Evolutionary conservation across 495 filamentous ascomycete genomes (phyloP).

Genomic region (Penicillium ochrochloron): DNA sequence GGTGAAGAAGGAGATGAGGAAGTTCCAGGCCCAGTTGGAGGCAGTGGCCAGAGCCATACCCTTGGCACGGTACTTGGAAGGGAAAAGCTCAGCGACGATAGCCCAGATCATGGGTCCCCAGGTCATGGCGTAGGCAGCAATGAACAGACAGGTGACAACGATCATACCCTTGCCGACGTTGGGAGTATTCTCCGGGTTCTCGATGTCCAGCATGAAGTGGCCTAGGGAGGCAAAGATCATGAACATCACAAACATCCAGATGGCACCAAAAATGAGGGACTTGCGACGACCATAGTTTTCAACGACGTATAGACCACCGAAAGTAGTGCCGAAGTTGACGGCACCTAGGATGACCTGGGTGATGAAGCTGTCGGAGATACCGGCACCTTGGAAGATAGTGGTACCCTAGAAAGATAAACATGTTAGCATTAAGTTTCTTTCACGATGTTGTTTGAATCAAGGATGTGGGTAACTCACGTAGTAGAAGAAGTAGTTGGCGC

Average conservation of each 20-base stretch:
- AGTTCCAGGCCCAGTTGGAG: constrained; percentile 88
- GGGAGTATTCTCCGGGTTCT: constrained; percentile 57
- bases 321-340: constrained; percentile 75
- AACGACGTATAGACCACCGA: constrained; percentile 71
- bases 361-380: constrained; percentile 69
- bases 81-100: constrained; percentile 79
- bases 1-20: constrained; percentile 79
- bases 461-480: constrained; percentile 66
- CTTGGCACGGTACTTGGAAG: constrained; percentile 70
- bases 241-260: constrained; percentile 72
- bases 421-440: background rate
- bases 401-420: constrained; percentile 67
- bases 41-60: constrained; percentile 76
- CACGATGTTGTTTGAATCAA: background rate
- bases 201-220: constrained; percentile 63
- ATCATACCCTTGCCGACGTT: constrained; percentile 74
- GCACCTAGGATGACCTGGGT: constrained; percentile 74
- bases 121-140: constrained; percentile 58
- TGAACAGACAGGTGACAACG: constrained; percentile 72
- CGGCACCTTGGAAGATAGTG: constrained; percentile 71
- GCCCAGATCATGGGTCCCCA: constrained; percentile 87
- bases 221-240: constrained; percentile 73
- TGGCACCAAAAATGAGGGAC: constrained; percentile 66
- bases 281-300: constrained; percentile 72
- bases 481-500: constrained; percentile 80